Evolutionary conservation across 495 filamentous ascomycete genomes (phyloP).

Genomic region (Staphylotrichum tortipilum): DNA sequence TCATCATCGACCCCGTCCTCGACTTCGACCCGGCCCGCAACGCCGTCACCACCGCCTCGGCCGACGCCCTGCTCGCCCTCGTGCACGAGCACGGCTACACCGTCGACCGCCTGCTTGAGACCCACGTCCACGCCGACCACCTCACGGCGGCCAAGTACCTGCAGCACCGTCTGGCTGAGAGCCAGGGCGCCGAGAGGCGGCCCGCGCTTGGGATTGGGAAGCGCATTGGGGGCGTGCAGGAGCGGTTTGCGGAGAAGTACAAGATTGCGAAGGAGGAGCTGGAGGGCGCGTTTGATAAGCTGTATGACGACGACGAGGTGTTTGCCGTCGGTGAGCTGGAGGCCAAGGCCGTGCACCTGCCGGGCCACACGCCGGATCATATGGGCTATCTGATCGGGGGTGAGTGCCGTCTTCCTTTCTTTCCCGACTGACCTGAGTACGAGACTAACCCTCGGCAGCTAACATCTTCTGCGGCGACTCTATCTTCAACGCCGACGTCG

Average conservation of each 20-base stretch:
- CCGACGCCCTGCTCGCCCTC: constrained; percentile 40
- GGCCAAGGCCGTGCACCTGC: constrained; percentile 44
- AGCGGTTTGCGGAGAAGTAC: constrained; percentile 41
- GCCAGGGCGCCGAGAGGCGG: constrained; percentile 12
- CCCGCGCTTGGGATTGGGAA: constrained; percentile 46
- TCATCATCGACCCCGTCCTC: constrained; percentile 53
- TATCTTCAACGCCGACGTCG: constrained; percentile 51
- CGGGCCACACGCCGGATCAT: constrained; percentile 56
- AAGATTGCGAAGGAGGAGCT: constrained; percentile 34
- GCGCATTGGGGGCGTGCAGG: constrained; percentile 45
- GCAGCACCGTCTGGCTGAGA: constrained; percentile 32
- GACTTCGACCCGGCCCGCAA: constrained; percentile 45
- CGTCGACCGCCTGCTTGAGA: constrained; percentile 46
- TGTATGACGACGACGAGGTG: constrained; percentile 45
- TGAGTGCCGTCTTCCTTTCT: constrained; percentile 1
- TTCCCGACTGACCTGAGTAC: neutral
- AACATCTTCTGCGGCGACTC: constrained; percentile 58
- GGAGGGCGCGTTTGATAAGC: constrained; percentile 39
- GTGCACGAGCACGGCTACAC: constrained; percentile 37
- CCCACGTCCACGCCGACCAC: constrained; percentile 56
- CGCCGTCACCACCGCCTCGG: constrained; percentile 37
- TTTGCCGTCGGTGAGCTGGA: constrained; percentile 43
- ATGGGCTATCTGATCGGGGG: constrained; percentile 50
- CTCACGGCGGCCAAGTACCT: constrained; percentile 50
- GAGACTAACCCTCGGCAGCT: constrained; percentile 11